Evolutionary conservation across 805 yeast genomes (phyloP).

Genomic region (Suhomyces faveliae): DNA sequence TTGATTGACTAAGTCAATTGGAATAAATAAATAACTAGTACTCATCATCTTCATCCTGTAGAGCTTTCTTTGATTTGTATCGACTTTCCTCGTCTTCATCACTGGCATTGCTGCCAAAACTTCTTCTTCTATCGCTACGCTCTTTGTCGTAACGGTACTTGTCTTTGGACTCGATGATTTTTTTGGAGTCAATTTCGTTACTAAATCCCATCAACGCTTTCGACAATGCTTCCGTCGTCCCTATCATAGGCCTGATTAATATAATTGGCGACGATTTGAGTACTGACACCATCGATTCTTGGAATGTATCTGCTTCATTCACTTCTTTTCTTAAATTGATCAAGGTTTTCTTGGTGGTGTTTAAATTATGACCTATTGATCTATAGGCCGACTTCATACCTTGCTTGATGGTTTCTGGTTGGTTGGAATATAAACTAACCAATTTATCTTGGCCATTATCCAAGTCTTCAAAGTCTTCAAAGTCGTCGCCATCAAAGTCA

Average conservation of each 20-base stretch:
- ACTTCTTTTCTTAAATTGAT: slow-evolving; percentile 59
- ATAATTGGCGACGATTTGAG: slow-evolving; percentile 79
- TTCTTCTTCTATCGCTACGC: slow-evolving; percentile 1
- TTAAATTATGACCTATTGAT: slow-evolving; percentile 66
- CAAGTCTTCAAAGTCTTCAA: slow-evolving; percentile 17
- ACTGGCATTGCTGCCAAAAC: slow-evolving; percentile 1
- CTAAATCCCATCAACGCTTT: slow-evolving; percentile 80
- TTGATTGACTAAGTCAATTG: background rate
- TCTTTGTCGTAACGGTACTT: slow-evolving; percentile 49
- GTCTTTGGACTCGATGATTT: slow-evolving; percentile 57
- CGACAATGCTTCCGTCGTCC: slow-evolving; percentile 87
- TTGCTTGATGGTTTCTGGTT: slow-evolving; percentile 66
- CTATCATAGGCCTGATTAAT: slow-evolving; percentile 80
- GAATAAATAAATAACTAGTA: background rate
- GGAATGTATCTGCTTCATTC: slow-evolving; percentile 62
- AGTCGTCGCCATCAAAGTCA: slow-evolving; percentile 18
- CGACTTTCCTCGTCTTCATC: slow-evolving; percentile 5
- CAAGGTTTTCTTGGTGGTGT: slow-evolving; percentile 63
- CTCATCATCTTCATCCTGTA: background rate
- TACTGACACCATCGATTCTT: slow-evolving; percentile 63
- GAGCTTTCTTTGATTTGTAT: background rate
- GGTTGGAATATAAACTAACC: slow-evolving; percentile 79
- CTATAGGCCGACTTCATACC: slow-evolving; percentile 76
- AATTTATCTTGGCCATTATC: slow-evolving; percentile 27
- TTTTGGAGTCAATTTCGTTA: slow-evolving; percentile 71